Evolutionary conservation across 805 yeast species (phyloP).

Genomic region (Yamadazyma nakazawae): DNA sequence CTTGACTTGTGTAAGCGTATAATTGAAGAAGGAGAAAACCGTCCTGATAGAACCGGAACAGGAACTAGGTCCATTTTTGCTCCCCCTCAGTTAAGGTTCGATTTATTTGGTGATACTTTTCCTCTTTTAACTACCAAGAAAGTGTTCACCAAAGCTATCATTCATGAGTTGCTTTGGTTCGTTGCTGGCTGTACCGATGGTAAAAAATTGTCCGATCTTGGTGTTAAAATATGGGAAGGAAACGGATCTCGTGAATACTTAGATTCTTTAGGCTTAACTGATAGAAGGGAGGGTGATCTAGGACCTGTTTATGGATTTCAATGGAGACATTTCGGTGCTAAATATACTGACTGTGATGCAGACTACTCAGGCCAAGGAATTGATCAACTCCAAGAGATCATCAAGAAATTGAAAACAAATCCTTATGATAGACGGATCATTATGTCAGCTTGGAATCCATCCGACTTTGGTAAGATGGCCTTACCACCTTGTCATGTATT

Average conservation of each 20-base stretch:
- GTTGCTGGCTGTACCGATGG: slow-evolving; percentile 88
- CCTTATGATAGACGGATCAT: slow-evolving; percentile 95
- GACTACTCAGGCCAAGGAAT: slow-evolving; percentile 86
- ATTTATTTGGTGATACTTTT: slow-evolving; percentile 64
- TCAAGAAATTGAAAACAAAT: slow-evolving; percentile 73
- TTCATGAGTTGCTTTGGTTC: slow-evolving; percentile 92
- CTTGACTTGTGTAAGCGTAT: slow-evolving; percentile 76
- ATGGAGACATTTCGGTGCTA: slow-evolving; percentile 99
- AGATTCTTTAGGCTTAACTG: slow-evolving; percentile 74
- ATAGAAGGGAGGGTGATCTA: slow-evolving; percentile 87
- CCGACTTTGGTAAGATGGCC: slow-evolving; percentile 92
- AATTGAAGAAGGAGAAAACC: slow-evolving; percentile 78
- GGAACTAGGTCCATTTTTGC: slow-evolving; percentile 91
- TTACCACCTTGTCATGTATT: slow-evolving; percentile 98
- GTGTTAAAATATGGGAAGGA: slow-evolving; percentile 99
- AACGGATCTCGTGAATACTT: slow-evolving; percentile 91
- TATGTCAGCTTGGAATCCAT: slow-evolving; percentile 98
- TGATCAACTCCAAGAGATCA: slow-evolving; percentile 82
- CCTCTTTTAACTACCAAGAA: slow-evolving; percentile 92
- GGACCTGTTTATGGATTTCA: slow-evolving; percentile 99
- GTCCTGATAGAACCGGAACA: slow-evolving; percentile 97
- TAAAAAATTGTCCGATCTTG: slow-evolving; percentile 68
- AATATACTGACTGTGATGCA: slow-evolving; percentile 79
- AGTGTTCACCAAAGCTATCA: slow-evolving; percentile 85
- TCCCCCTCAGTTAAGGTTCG: slow-evolving; percentile 92